These are phyloP conservation scores for Phoma sp. DNA, from an alignment of 2,329 filamentous ascomycete species.

Conservation along the genomic window DNA sequence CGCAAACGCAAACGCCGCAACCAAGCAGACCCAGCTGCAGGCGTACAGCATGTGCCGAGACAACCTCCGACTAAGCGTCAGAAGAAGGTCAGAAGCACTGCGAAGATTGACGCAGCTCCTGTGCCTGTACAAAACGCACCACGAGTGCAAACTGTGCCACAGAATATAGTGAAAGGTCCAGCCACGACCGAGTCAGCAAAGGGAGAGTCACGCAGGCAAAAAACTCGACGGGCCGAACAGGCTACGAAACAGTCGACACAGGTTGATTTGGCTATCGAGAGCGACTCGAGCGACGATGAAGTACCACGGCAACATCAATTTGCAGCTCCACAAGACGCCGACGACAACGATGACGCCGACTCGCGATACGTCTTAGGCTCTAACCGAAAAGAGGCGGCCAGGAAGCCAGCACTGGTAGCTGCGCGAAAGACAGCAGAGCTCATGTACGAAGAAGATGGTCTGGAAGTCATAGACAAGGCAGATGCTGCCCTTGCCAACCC, in stretches of 20 bases:
- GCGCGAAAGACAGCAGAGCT: conserved; percentile 9
- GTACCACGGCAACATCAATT: background rate
- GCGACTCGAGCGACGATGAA: conserved; percentile 7
- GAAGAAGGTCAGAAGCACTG: conserved; percentile 8
- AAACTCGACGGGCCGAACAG: background rate
- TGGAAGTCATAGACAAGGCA: conserved; percentile 13
- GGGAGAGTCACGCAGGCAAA: background rate
- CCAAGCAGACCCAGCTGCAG: background rate
- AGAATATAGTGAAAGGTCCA: background rate
- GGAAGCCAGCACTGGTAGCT: background rate
- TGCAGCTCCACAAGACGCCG: background rate
- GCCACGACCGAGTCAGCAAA: background rate
- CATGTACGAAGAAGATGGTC: conserved; percentile 7
- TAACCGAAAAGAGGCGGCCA: background rate
- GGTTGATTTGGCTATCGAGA: background rate
- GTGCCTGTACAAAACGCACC: background rate
- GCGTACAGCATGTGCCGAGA: conserved; percentile 1
- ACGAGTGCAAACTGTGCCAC: background rate
- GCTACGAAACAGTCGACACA: background rate
- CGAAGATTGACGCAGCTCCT: background rate
- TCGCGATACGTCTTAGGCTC: conserved; percentile 11
- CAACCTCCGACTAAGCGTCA: conserved; percentile 11
- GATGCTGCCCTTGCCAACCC: background rate
- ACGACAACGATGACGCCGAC: conserved; percentile 10
- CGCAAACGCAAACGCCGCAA: conserved; percentile 3